Evolutionary conservation across 306 rosid species (phyloP).

Genomic region (Begonia peltatifolia): DNA sequence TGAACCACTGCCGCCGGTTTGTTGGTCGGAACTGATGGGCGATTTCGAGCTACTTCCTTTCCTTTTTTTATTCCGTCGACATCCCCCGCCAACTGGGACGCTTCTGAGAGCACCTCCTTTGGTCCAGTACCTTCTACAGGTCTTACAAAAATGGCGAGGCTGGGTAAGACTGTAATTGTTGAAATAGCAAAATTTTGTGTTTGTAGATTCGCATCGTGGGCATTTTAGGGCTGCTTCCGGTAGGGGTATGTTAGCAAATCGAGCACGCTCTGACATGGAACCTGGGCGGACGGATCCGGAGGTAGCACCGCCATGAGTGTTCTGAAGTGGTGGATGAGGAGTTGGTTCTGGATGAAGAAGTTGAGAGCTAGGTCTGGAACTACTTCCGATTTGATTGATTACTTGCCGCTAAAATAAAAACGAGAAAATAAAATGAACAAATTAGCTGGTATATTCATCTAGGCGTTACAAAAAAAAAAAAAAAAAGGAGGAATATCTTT

Average conservation of each 20-base stretch:
- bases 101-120: slow-evolving; percentile 9
- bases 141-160: slow-evolving; percentile 12
- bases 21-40: slow-evolving; percentile 11
- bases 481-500: slow-evolving; percentile 5
- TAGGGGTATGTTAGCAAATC: slow-evolving; percentile 10
- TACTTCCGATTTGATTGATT: slow-evolving; percentile 1
- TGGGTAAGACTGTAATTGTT: slow-evolving; percentile 13
- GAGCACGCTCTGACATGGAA: slow-evolving; percentile 13
- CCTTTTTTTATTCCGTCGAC: slow-evolving; percentile 12
- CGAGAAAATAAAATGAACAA: slow-evolving; percentile 1
- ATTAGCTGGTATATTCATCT: slow-evolving; percentile 9
- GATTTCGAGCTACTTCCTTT: slow-evolving; percentile 12
- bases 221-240: slow-evolving; percentile 14
- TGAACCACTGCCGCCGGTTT: slow-evolving; percentile 7
- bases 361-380: slow-evolving; percentile 3
- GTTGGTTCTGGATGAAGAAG: slow-evolving; percentile 7
- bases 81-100: slow-evolving; percentile 14
- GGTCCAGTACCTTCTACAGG: slow-evolving; percentile 14
- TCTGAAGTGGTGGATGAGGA: background rate
- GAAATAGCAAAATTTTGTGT: slow-evolving; percentile 14
- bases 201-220: slow-evolving; percentile 17
- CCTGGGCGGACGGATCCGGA: slow-evolving; percentile 10
- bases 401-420: slow-evolving; percentile 3
- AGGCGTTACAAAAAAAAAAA: slow-evolving; percentile 1
- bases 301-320: slow-evolving; percentile 1